phyloP scores from a whole-genome alignment of 805 yeast species.

The Schwanniomyces occidentalis region DNA sequence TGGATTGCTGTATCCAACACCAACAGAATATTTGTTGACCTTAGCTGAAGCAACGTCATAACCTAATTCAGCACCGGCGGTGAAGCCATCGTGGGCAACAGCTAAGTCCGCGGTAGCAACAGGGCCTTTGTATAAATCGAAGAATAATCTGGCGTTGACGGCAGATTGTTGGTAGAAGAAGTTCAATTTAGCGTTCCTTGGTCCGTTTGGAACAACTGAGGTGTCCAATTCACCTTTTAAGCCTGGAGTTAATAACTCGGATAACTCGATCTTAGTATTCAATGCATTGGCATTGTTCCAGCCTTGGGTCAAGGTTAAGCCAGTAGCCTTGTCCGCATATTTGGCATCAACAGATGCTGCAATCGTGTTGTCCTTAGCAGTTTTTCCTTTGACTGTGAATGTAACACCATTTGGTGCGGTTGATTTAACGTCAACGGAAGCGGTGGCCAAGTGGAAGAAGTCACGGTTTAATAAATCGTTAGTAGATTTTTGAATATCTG shows the following conservation, averaged over 20 bases:
- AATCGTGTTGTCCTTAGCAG: slow-evolving; percentile 75
- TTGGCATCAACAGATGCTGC: slow-evolving; percentile 89
- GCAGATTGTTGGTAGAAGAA: slow-evolving; percentile 90
- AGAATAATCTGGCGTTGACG: slow-evolving; percentile 90
- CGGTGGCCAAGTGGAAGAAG: slow-evolving; percentile 89
- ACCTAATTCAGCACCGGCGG: slow-evolving; percentile 96
- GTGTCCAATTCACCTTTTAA: slow-evolving; percentile 91
- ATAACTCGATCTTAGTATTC: slow-evolving; percentile 90
- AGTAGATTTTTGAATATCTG: slow-evolving; percentile 90
- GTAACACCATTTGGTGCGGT: slow-evolving; percentile 95
- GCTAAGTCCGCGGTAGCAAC: slow-evolving; percentile 93
- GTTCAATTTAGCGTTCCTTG: slow-evolving; percentile 86
- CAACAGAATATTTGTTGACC: slow-evolving; percentile 91
- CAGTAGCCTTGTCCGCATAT: slow-evolving; percentile 89
- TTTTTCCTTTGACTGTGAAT: slow-evolving; percentile 91
- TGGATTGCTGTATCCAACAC: slow-evolving; percentile 89
- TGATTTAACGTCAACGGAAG: slow-evolving; percentile 86
- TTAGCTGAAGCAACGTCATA: slow-evolving; percentile 93
- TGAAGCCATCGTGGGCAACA: slow-evolving; percentile 93
- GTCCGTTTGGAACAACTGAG: slow-evolving; percentile 78
- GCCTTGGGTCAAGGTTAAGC: slow-evolving; percentile 93
- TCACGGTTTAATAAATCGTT: slow-evolving; percentile 88
- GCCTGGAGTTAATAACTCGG: slow-evolving; percentile 92
- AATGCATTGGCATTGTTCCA: slow-evolving; percentile 94
- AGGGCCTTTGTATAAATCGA: slow-evolving; percentile 94